These are phyloP conservation scores for Ephemerocybe angulata DNA, from an alignment of 768 basidiomycete genomes.

Conservation along the genomic window DNA sequence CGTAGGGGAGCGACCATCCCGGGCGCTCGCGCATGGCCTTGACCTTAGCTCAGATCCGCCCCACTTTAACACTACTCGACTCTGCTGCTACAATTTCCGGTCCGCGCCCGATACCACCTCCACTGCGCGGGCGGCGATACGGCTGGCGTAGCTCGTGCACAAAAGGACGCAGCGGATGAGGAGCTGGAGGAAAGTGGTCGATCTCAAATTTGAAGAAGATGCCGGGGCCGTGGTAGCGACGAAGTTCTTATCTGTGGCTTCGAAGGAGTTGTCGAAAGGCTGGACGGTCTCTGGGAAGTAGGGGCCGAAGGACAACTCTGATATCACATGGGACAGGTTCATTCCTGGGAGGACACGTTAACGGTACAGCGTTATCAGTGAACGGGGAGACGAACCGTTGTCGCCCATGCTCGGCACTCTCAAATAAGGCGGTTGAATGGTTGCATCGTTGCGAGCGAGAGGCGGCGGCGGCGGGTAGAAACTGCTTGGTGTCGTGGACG, in stretches of 20 bases:
- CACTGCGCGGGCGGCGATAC: slow-evolving; percentile 60
- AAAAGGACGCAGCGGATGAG: slow-evolving; percentile 82
- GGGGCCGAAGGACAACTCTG: slow-evolving; percentile 95
- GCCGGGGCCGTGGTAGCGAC: slow-evolving; percentile 77
- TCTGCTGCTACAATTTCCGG: slow-evolving; percentile 61
- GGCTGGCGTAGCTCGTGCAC: slow-evolving; percentile 74
- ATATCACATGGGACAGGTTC: slow-evolving; percentile 93
- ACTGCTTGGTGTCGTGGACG: too few relatives aligned
- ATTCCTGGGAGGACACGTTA: slow-evolving; percentile 7
- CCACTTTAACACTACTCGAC: slow-evolving; percentile 62
- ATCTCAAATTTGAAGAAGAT: slow-evolving; percentile 99
- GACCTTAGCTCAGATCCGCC: slow-evolving; percentile 60
- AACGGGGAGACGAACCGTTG: too few relatives aligned
- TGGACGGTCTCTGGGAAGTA: slow-evolving; percentile 94
- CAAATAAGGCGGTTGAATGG: too few relatives aligned
- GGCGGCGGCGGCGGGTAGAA: too few relatives aligned
- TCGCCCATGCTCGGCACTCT: too few relatives aligned
- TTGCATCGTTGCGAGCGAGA: too few relatives aligned
- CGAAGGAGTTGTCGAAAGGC: slow-evolving; percentile 88
- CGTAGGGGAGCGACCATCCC: slow-evolving; percentile 31
- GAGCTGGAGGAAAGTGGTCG: slow-evolving; percentile 74
- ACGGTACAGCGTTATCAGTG: too few relatives aligned
- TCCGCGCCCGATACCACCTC: slow-evolving; percentile 60
- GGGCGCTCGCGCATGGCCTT: slow-evolving; percentile 63
- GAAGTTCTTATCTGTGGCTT: slow-evolving; percentile 68